Conservation (phyloP, 1,284 basidiomycete genomes). For the Fistulinella staudtii region DNA sequence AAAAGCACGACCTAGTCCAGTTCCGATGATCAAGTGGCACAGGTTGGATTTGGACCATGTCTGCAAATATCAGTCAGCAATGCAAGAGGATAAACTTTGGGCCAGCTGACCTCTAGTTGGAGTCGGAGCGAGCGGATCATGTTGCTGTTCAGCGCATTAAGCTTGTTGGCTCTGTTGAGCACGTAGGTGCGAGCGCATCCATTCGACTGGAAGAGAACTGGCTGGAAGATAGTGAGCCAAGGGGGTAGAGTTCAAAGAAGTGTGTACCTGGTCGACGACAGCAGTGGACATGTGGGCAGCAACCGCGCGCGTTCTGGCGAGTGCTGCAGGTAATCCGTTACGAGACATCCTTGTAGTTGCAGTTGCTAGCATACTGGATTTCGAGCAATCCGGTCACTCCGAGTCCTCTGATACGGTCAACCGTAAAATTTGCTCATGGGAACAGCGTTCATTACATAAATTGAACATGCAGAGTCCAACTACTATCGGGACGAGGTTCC, state of each 20-base stretch:
- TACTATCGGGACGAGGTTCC: conserved; percentile 50
- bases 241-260: conserved; percentile 8
- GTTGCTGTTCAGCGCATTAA: conserved; percentile 82
- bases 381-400: background rate
- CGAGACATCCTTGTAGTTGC: conserved; percentile 32
- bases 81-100: conserved; percentile 1
- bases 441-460: conserved; percentile 18
- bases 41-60: conserved; percentile 77
- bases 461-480: too few species aligned
- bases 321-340: conserved; percentile 30
- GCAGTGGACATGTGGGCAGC: conserved; percentile 53
- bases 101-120: conserved; percentile 63
- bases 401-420: background rate
- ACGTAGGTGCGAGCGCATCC: conserved; percentile 63
- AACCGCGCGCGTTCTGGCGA: conserved; percentile 53
- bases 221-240: conserved; percentile 31
- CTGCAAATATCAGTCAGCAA: conserved; percentile 39
- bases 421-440: conserved; percentile 8
- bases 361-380: conserved; percentile 30
- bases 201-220: conserved; percentile 69
- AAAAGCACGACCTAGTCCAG: conserved; percentile 79
- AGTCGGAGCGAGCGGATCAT: conserved; percentile 78
- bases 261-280: conserved; percentile 25
- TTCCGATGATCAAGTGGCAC: conserved; percentile 74
- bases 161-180: conserved; percentile 79